Conservation (phyloP, 2,329 filamentous ascomycete genomes). For the Graphiopsis chlorocephala region DNA sequence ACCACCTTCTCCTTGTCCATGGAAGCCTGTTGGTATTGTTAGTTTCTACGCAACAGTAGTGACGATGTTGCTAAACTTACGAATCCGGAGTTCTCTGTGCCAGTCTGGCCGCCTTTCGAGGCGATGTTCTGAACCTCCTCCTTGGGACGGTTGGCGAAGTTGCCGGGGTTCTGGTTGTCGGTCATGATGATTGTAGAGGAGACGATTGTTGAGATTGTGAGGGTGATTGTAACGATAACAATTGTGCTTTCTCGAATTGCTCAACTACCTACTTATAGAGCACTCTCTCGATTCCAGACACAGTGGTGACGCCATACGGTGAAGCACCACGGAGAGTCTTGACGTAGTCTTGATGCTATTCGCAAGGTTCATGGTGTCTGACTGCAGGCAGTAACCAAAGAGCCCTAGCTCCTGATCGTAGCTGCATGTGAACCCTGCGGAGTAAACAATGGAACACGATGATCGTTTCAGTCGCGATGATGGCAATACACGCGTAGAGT, state of each 20-base stretch:
- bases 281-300: background rate
- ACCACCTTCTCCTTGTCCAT: conserved; percentile 14
- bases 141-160: conserved; percentile 53
- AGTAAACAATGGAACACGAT: background rate
- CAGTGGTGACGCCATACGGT: background rate
- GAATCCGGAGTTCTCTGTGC: conserved; percentile 18
- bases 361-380: background rate
- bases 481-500: conserved; percentile 8
- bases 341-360: background rate
- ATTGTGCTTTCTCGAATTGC: background rate
- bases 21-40: background rate
- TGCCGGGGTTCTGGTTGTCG: conserved; percentile 45
- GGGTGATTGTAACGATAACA: background rate
- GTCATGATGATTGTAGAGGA: background rate
- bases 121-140: conserved; percentile 50
- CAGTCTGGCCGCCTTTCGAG: conserved; percentile 47
- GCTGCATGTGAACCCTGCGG: background rate
- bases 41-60: background rate
- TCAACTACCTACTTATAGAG: background rate
- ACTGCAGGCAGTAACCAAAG: background rate
- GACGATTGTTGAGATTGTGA: background rate
- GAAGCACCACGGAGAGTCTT: background rate
- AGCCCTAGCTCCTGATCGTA: background rate
- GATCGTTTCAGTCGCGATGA: background rate
- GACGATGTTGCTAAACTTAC: background rate